phyloP scores from a whole-genome alignment of 2,329 filamentous ascomycete genomes.

The Ophiostoma triangulosporum region DNA sequence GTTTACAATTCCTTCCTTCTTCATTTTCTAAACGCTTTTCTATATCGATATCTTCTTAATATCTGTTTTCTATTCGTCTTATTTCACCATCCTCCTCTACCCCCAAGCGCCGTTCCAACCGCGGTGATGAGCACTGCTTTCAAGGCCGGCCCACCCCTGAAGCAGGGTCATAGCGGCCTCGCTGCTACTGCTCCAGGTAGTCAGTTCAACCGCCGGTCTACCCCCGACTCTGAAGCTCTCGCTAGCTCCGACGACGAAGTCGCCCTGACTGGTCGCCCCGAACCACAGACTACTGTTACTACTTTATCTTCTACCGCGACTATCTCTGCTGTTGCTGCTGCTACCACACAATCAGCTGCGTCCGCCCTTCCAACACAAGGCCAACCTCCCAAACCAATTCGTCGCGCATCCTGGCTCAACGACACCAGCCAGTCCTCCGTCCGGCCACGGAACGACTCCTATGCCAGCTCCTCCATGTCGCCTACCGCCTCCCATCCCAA shows the following conservation, averaged over 20 bases:
- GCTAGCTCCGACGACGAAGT: slow-evolving; percentile 90
- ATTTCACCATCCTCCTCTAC: background rate
- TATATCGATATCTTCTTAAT: too few species aligned
- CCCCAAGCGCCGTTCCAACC: slow-evolving; percentile 1
- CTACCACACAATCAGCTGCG: background rate
- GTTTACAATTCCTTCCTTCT: background rate
- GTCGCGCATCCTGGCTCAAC: slow-evolving; percentile 75
- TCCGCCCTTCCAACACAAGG: slow-evolving; percentile 16
- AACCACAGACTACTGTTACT: background rate
- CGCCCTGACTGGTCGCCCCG: slow-evolving; percentile 42
- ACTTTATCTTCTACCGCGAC: background rate
- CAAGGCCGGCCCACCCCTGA: slow-evolving; percentile 37
- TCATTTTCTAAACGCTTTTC: too few species aligned
- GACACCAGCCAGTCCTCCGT: slow-evolving; percentile 55
- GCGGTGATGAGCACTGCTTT: slow-evolving; percentile 38
- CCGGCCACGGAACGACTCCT: slow-evolving; percentile 60
- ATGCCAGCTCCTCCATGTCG: slow-evolving; percentile 63
- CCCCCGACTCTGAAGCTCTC: slow-evolving; percentile 85
- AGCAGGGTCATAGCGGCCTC: slow-evolving; percentile 34
- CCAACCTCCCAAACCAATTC: slow-evolving; percentile 47
- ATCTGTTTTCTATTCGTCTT: too few species aligned
- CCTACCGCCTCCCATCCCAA: slow-evolving; percentile 64
- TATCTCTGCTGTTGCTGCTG: background rate
- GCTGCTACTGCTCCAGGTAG: slow-evolving; percentile 38
- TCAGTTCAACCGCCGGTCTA: slow-evolving; percentile 66